These are phyloP conservation scores for Colletotrichum brevisporum DNA, from an alignment of 2,329 filamentous ascomycete species.

Conservation along the genomic window DNA sequence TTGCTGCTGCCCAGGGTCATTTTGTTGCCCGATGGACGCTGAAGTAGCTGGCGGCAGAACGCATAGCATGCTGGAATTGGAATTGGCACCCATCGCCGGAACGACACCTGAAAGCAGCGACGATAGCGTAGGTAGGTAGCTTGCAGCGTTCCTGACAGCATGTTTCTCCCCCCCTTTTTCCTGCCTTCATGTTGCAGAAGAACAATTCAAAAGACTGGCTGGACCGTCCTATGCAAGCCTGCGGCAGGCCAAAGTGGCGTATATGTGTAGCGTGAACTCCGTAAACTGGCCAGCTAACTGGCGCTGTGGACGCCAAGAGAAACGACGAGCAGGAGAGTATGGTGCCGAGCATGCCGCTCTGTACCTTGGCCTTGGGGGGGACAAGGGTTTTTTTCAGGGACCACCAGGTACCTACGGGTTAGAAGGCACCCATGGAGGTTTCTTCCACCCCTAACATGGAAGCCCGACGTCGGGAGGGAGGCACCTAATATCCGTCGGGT, in stretches of 20 bases:
- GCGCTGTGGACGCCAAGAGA: constrained; percentile 11
- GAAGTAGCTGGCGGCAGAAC: not conserved
- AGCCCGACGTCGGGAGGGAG: too few species aligned
- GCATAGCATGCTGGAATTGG: constrained; percentile 11
- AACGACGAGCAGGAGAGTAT: constrained; percentile 1
- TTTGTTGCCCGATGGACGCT: constrained; percentile 37
- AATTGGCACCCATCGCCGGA: constrained; percentile 30
- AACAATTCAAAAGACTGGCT: constrained; percentile 14
- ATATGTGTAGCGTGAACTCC: constrained; percentile 15
- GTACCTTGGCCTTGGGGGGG: constrained; percentile 19
- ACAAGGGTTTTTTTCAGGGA: constrained; percentile 24
- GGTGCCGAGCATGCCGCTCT: constrained; percentile 26
- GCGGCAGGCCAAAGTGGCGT: not conserved
- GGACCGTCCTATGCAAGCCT: constrained; percentile 11
- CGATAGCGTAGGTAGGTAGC: not conserved
- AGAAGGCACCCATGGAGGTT: too few species aligned
- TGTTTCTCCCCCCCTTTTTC: constrained; percentile 8
- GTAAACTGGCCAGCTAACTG: constrained; percentile 2
- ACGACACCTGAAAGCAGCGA: constrained; percentile 9
- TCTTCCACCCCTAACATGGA: too few species aligned
- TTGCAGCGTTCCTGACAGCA: constrained; percentile 33
- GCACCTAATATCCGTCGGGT: too few species aligned
- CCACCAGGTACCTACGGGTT: not conserved
- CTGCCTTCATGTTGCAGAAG: constrained; percentile 9
- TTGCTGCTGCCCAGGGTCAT: constrained; percentile 23